Base-by-base conservation (phyloP, 2,329 filamentous ascomycete genomes). In the Fusarium sp. region DNA sequence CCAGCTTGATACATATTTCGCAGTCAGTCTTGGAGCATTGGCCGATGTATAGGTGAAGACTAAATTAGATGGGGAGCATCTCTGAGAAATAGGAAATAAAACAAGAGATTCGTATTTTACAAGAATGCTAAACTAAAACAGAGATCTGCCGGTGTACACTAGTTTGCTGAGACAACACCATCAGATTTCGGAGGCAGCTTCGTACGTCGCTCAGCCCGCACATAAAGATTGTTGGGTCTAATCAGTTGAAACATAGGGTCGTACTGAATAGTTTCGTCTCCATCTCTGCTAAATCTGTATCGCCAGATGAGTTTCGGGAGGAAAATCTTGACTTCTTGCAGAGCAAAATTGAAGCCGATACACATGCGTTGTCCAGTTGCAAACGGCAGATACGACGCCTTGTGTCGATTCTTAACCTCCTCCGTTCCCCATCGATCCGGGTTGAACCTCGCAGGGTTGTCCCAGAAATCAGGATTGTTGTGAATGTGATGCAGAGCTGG, bases 311-410 rank as follows among this genome's bases (percentile, higher is more conserved):
- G 73, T 74, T 88, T 84, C 1, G 80, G 77, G 53, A 89, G 35
- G 67, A 86, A 81, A 3, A 87, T 77, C 76, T 88, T 88, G 53
- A 87, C 78, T 70, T 89, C 85, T 60, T 82, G 80, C 13, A 88
- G 71, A 0, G 85, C 86, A 69, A 88, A 87, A 71, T 87, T 88
- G 78, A 87, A 88, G 0, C 86, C 87, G 41, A 89, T 84, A 55
- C 87, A 89, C 75, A 81, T 81, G 3, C 87, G 76, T 0, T 77
- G 81, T 0, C 87, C 87, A 0, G 80, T 75, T 0, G 82, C 85
- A 56, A 89, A 89, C 0, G 87, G 87, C 4, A 84, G 76, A 59
- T 88, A 89, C 0, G 81, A 75, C 0, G 78, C 80, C 28, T 79
- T 78, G 47, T 81, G 83, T 3, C 79, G 70, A 58, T 78, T 79